Base-by-base conservation (phyloP, 1,284 basidiomycete genomes). In the Sanghuangporus baumii region DNA sequence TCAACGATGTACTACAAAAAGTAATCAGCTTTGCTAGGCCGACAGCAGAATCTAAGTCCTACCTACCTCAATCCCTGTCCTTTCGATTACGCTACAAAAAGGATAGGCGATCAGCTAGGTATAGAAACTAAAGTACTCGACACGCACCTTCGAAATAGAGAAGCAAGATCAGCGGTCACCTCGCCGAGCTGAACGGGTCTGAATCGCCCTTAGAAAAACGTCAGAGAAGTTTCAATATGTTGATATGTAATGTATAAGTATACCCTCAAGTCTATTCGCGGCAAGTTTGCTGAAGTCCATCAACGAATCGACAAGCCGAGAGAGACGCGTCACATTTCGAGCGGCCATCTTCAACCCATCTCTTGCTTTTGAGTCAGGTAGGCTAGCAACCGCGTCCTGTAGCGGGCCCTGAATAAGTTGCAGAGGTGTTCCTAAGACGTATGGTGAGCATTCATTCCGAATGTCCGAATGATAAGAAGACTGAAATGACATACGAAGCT, bases 281-380 rank as follows among this genome's bases (percentile, higher is more conserved):
- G 70, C 70, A 7, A 69, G 64, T 46, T 71, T 69, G 11, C 69
- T 68, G 59, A 74, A 74, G 56, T 73, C 69, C 71, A 74, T 71
- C 8, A 74, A 56, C 1, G 70, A 70, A 51, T 74, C 72, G 7
- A 74, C 70, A 6, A 74, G 65, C 23, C 69, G 66, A 11, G 67
- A 66, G 20, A 74, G 59, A 50, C 72, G 62, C 36, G 55, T 66
- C n/a, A 69, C 69, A 63, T 73, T 72, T 20, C 73, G 68, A 18
- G 60, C 60, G 2, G 69, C 69, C 38, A 72, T 55, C 50, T 65
- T 69, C 26, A 74, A 60, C 41, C 64, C 67, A 31, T 68, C 66
- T 37, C 69, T 67, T 5, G 65, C 56, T 11, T 57, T 66, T 6
- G 57, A 41, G n/a, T 69, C 66, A 11, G 66, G 52, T 16, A 57